phyloP scores from a whole-genome alignment of 2,329 filamentous ascomycete genomes.

The Hymenoscyphus fructigenus region DNA sequence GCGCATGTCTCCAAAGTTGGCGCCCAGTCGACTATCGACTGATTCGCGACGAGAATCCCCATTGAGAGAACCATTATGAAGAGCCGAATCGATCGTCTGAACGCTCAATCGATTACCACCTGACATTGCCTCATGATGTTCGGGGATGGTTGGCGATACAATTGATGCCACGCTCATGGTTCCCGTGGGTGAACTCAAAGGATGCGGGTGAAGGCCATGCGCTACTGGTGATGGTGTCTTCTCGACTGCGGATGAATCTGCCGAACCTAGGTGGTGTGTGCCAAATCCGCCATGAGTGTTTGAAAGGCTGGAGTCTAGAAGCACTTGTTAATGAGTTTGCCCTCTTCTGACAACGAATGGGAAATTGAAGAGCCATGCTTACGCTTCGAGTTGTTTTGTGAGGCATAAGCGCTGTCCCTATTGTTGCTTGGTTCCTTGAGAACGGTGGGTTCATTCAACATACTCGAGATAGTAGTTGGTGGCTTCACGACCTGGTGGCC shows the following conservation, averaged over 20 bases:
- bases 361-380: conserved; percentile 10
- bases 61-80: conserved; percentile 36
- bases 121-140: conserved; percentile 17
- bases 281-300: conserved; percentile 24
- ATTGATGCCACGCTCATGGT: conserved; percentile 68
- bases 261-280: conserved; percentile 38
- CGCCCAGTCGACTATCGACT: conserved; percentile 76
- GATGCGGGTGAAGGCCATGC: conserved; percentile 44
- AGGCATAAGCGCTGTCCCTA: conserved; percentile 20
- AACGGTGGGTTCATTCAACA: conserved; percentile 18
- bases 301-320: conserved; percentile 42
- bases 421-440: conserved; percentile 13
- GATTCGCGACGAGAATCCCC: conserved; percentile 66
- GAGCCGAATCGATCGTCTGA: conserved; percentile 24
- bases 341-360: neutral
- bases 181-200: conserved; percentile 56
- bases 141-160: conserved; percentile 56
- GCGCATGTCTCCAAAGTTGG: conserved; percentile 67
- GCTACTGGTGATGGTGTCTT: conserved; percentile 62
- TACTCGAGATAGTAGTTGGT: conserved; percentile 17
- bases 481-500: conserved; percentile 16
- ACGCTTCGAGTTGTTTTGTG: conserved; percentile 24
- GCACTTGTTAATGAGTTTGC: conserved; percentile 13
- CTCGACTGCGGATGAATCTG: conserved; percentile 48
- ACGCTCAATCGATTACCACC: conserved; percentile 17